phyloP scores from a whole-genome alignment of 257 asterid species.

The Cruciata laevipes region DNA sequence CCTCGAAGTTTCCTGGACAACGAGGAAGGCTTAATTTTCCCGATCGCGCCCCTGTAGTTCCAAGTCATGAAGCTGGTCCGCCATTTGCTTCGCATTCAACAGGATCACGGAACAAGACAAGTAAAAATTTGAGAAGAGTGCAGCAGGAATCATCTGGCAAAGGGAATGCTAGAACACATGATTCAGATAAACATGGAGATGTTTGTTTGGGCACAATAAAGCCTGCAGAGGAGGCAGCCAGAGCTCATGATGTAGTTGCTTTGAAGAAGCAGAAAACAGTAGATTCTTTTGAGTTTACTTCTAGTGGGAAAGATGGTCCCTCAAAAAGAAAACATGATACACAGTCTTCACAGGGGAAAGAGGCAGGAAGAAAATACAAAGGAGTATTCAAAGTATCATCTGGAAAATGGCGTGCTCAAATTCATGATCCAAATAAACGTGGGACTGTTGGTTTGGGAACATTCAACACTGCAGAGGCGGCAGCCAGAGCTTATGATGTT shows the following conservation, averaged over 20 bases:
- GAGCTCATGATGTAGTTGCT: not conserved
- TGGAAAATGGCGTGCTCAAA: not conserved
- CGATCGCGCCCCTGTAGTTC: not conserved
- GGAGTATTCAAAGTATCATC: not conserved
- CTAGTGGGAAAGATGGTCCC: not conserved
- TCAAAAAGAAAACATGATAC: too few relatives aligned
- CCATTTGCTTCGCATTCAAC: not conserved
- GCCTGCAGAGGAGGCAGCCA: not conserved
- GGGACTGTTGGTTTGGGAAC: not conserved
- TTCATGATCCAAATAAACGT: not conserved
- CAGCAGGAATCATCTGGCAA: too few relatives aligned
- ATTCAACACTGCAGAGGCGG: not conserved
- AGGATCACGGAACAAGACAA: not conserved
- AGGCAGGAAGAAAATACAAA: not conserved
- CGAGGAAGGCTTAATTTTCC: not conserved
- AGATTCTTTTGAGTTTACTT: not conserved
- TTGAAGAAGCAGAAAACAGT: not conserved
- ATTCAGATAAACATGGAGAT: not conserved
- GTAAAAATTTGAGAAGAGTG: too few relatives aligned
- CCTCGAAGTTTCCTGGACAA: not conserved
- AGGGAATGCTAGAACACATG: not conserved
- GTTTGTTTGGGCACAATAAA: too few relatives aligned
- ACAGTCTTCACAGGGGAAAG: not conserved
- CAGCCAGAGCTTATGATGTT: not conserved
- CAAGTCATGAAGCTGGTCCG: not conserved